Percentiles rank a stretch among this genome's conserved stretches.
Evolutionary conservation across 164 flowering plant genomes (phyloP).

Genomic region (Kingdonia uniflora): DNA sequence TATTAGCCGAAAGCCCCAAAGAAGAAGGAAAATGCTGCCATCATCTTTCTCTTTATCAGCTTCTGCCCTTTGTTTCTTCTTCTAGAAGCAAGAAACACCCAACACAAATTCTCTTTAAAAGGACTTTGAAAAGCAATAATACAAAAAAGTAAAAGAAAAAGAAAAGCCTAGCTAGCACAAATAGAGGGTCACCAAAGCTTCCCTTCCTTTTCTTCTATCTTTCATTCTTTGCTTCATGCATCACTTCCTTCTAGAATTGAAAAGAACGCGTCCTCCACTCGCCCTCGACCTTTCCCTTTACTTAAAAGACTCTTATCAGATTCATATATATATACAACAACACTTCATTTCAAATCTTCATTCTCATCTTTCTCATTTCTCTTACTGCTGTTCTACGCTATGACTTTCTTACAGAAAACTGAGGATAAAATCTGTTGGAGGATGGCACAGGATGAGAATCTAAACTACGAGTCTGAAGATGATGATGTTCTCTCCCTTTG

Average conservation of each 20-base stretch:
- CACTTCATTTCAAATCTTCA: background rate
- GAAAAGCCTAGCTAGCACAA: too few relatives aligned
- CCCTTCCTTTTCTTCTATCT: background rate
- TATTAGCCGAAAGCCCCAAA: background rate
- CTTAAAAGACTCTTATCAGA: too few relatives aligned
- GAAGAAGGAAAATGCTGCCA: background rate
- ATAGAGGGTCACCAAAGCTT: too few relatives aligned
- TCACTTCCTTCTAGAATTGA: constrained; percentile 2
- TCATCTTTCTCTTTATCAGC: background rate
- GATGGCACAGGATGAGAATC: background rate
- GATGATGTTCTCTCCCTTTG: constrained; percentile 24
- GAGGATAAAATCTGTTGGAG: background rate
- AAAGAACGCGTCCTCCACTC: background rate
- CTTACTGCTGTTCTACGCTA: background rate
- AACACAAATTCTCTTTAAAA: too few relatives aligned
- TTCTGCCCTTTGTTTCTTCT: background rate
- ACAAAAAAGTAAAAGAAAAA: too few relatives aligned
- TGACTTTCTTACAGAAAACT: background rate
- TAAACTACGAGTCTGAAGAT: constrained; percentile 1
- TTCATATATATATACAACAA: background rate
- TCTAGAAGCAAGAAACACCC: background rate
- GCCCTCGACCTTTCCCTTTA: background rate
- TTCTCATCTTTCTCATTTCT: background rate
- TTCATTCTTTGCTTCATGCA: background rate
- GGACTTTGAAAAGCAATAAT: too few relatives aligned